Evolutionary conservation across 805 yeast genomes (phyloP).

Genomic region (Lipomyces yamadae): DNA sequence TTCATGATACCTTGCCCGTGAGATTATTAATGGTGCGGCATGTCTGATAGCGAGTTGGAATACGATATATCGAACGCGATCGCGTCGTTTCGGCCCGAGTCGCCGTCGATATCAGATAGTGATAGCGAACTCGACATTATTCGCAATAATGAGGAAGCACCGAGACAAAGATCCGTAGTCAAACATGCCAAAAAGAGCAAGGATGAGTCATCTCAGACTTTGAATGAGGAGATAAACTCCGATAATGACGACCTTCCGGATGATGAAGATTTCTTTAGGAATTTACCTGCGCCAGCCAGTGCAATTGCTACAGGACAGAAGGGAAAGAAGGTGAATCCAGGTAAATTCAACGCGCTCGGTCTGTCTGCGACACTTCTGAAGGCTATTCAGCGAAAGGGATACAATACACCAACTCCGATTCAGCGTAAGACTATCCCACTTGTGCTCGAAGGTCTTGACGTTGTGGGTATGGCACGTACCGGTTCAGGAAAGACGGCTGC

Average conservation of each 20-base stretch:
- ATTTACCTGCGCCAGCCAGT: conserved; percentile 34
- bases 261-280: conserved; percentile 49
- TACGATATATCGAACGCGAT: conserved; percentile 33
- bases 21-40: background rate
- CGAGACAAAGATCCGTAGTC: conserved; percentile 1
- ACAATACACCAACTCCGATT: conserved; percentile 94
- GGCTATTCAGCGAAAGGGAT: conserved; percentile 83
- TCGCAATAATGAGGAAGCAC: background rate
- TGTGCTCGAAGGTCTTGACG: conserved; percentile 84
- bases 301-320: conserved; percentile 37
- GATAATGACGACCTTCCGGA: conserved; percentile 51
- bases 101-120: conserved; percentile 18
- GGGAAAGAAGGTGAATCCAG: conserved; percentile 49
- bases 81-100: conserved; percentile 19
- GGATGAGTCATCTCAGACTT: conserved; percentile 8
- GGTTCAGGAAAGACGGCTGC: conserved; percentile 99
- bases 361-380: conserved; percentile 70
- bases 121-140: conserved; percentile 19
- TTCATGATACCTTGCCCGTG: too few relatives aligned
- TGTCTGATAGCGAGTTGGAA: conserved; percentile 37
- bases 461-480: conserved; percentile 99
- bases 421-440: conserved; percentile 95
- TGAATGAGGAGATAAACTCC: conserved; percentile 41
- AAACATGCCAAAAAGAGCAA: background rate
- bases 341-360: conserved; percentile 62